These are phyloP conservation scores for Paraleonurus japonicus DNA, from an alignment of 257 asterid genomes.

Conservation along the genomic window DNA sequence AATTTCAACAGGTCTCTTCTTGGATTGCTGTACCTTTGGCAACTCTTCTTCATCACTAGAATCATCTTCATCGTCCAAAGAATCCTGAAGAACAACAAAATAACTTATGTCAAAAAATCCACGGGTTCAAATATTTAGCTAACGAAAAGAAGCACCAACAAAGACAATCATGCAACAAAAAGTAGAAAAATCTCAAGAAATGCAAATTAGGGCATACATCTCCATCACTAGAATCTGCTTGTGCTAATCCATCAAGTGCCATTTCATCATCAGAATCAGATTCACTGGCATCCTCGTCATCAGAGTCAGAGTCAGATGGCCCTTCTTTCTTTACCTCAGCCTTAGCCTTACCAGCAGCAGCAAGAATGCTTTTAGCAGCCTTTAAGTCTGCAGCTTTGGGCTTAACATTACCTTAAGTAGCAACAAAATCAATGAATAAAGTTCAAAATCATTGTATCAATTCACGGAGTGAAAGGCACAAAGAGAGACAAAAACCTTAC, in stretches of 20 bases:
- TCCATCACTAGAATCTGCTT: conserved; percentile 14
- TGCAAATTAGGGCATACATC: conserved; percentile 23
- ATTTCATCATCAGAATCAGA: conserved; percentile 38
- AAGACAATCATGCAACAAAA: background rate
- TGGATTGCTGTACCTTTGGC: conserved; percentile 41
- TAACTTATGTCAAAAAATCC: background rate
- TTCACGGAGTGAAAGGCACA: background rate
- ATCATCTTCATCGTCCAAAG: conserved; percentile 27
- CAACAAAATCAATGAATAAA: background rate
- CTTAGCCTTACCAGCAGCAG: conserved; percentile 7
- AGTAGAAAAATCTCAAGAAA: background rate
- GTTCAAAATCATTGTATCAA: background rate
- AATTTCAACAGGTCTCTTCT: conserved; percentile 52
- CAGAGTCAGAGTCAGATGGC: conserved; percentile 30
- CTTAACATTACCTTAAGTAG: conserved; percentile 22
- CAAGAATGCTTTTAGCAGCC: conserved; percentile 5
- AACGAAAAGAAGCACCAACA: background rate
- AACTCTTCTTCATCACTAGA: conserved; percentile 47
- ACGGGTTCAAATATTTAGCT: background rate
- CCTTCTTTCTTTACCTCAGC: conserved; percentile 28
- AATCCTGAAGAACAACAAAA: conserved; percentile 25
- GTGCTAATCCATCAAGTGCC: conserved; percentile 8
- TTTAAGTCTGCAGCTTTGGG: conserved; percentile 22
- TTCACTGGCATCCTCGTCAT: conserved; percentile 38
- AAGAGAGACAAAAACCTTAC: background rate